Evolutionary conservation across 257 asterid species (phyloP).

Genomic region (Voacanga thouarsii): DNA sequence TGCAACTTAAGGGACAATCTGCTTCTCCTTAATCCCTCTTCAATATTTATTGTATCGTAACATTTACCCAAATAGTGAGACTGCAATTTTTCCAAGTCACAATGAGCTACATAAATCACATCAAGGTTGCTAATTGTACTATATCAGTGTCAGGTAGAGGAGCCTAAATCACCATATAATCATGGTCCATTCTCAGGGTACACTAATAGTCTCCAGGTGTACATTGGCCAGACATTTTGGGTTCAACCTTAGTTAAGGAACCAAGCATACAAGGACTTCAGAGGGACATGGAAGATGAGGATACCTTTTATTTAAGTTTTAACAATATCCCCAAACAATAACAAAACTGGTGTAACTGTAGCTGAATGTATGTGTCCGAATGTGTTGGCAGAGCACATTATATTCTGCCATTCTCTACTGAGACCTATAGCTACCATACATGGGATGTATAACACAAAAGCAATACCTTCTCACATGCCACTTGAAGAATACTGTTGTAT

Average conservation of each 20-base stretch:
- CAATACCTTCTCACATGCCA: slow-evolving; percentile 60
- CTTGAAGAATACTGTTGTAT: slow-evolving; percentile 65
- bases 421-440: neutral
- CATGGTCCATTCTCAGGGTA: neutral
- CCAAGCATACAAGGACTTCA: neutral
- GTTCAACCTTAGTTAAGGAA: neutral
- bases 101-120: neutral
- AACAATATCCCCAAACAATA: neutral
- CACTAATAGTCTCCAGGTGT: neutral
- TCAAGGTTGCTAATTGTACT: neutral
- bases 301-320: neutral
- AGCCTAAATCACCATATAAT: neutral
- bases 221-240: neutral
- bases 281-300: neutral
- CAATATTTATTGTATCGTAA: neutral
- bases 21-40: too few relatives aligned
- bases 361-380: neutral
- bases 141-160: neutral
- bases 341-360: neutral
- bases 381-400: neutral
- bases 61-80: neutral
- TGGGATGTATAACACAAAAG: neutral
- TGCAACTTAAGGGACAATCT: slow-evolving; percentile 1
- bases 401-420: neutral
- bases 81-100: neutral